These are phyloP conservation scores for Trypanosoma vivax DNA, from an alignment of 208 protist species.

Conservation along the genomic window DNA sequence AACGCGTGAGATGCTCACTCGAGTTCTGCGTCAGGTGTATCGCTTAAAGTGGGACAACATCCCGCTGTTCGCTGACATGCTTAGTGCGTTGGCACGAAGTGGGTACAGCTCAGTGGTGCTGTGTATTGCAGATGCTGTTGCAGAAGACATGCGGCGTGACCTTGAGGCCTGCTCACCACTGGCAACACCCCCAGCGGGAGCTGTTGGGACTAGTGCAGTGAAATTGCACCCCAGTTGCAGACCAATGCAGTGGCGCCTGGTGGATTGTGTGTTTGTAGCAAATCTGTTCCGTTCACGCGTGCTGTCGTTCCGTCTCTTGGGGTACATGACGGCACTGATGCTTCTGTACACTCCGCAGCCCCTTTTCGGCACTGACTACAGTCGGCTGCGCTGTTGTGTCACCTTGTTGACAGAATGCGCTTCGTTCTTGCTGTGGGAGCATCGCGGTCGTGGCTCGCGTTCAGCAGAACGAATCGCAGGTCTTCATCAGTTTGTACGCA, in stretches of 20 bases:
- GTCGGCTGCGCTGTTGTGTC: constrained; percentile 9
- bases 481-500: constrained; percentile 18
- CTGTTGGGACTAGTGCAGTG: no score
- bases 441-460: background rate
- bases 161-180: constrained; percentile 1
- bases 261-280: constrained; percentile 18
- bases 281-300: constrained; percentile 13
- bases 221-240: background rate
- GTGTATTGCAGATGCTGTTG: constrained; percentile 11
- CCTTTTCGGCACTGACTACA: background rate
- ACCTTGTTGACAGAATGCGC: constrained; percentile 5
- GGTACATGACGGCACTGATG: constrained; percentile 3
- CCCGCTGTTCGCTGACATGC: constrained; percentile 6
- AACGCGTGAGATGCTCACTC: constrained; percentile 3
- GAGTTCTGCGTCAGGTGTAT: constrained; percentile 4
- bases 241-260: constrained; percentile 14
- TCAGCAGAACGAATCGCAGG: background rate
- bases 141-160: constrained; percentile 22
- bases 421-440: constrained; percentile 5
- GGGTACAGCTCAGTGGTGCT: background rate
- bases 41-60: constrained; percentile 12
- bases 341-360: constrained; percentile 13
- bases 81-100: constrained; percentile 4
- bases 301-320: constrained; percentile 15
- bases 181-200: no score